phyloP scores from a whole-genome alignment of 192 early-diverging fungal genomes.

The Powellomyces hirtus region DNA sequence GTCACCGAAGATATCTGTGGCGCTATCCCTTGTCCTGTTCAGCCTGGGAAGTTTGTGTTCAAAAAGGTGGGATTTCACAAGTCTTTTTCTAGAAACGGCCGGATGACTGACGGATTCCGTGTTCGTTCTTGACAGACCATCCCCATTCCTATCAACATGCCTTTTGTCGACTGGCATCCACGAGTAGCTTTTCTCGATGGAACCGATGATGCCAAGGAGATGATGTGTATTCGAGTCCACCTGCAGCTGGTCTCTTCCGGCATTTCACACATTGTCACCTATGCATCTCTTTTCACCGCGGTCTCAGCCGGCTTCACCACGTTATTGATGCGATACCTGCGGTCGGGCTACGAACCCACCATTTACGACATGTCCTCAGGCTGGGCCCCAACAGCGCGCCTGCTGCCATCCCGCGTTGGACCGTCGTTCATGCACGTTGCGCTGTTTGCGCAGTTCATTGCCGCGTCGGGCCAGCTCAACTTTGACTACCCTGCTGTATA shows the following conservation, averaged over 20 bases:
- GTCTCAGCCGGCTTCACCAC: slow-evolving; percentile 11
- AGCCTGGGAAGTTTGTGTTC: too few species aligned
- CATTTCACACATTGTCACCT: slow-evolving; percentile 1
- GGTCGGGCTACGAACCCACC: slow-evolving; percentile 1
- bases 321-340: not conserved
- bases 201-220: not conserved
- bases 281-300: slow-evolving; percentile 10
- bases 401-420: slow-evolving; percentile 7
- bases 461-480: slow-evolving; percentile 3
- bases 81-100: too few species aligned
- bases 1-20: not conserved
- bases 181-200: not conserved
- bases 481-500: slow-evolving; percentile 9
- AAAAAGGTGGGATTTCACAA: too few species aligned
- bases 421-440: slow-evolving; percentile 11
- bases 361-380: slow-evolving; percentile 23
- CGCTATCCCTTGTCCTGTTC: slow-evolving; percentile 6
- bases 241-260: not conserved
- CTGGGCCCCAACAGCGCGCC: slow-evolving; percentile 13
- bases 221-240: slow-evolving; percentile 1
- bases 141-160: slow-evolving; percentile 8
- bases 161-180: slow-evolving; percentile 17
- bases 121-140: too few species aligned
- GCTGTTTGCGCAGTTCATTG: slow-evolving; percentile 19
- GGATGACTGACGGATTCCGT: too few species aligned